A percentile compares a stretch with the other conserved stretches of the same genome.
These are phyloP conservation scores for Oryza meridionalis DNA, from an alignment of 176 grass and related monocot genomes.

Conservation along the genomic window DNA sequence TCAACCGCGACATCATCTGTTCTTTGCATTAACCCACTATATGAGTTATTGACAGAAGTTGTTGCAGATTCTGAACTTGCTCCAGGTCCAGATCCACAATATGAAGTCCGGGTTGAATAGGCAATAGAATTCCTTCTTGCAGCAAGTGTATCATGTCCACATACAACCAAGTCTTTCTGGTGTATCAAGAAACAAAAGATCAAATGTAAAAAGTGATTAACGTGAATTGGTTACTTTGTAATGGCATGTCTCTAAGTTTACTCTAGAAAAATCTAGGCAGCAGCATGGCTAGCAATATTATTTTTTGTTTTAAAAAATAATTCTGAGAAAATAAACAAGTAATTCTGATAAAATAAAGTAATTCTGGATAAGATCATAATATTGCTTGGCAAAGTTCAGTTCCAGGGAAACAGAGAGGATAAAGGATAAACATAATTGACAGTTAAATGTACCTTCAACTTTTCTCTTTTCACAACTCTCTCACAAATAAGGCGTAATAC, in stretches of 20 bases:
- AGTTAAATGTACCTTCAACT: slow-evolving; percentile 69
- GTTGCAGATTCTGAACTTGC: slow-evolving; percentile 97
- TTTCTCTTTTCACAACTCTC: slow-evolving; percentile 93
- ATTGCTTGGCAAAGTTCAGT: slow-evolving; percentile 10
- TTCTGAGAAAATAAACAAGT: slow-evolving; percentile 12
- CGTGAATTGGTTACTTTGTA: neutral
- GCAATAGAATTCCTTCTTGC: slow-evolving; percentile 66
- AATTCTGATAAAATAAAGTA: slow-evolving; percentile 16
- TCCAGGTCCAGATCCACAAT: slow-evolving; percentile 53
- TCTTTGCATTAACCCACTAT: slow-evolving; percentile 74
- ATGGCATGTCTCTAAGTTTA: neutral
- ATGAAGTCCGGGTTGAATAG: slow-evolving; percentile 47
- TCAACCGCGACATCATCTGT: slow-evolving; percentile 76
- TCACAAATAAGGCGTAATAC: slow-evolving; percentile 97
- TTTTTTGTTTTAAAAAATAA: neutral
- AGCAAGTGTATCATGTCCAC: slow-evolving; percentile 73
- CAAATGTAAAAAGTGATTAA: neutral
- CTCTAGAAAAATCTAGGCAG: neutral
- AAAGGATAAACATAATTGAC: slow-evolving; percentile 12
- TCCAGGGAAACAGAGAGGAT: slow-evolving; percentile 18
- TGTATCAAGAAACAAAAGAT: slow-evolving; percentile 39
- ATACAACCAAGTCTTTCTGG: slow-evolving; percentile 87
- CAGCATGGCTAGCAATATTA: neutral
- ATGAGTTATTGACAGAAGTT: slow-evolving; percentile 96
- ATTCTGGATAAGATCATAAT: slow-evolving; percentile 8